These are phyloP conservation scores for Sideroxylon spinosum DNA, from an alignment of 179 eudicot species.

Conservation along the genomic window DNA sequence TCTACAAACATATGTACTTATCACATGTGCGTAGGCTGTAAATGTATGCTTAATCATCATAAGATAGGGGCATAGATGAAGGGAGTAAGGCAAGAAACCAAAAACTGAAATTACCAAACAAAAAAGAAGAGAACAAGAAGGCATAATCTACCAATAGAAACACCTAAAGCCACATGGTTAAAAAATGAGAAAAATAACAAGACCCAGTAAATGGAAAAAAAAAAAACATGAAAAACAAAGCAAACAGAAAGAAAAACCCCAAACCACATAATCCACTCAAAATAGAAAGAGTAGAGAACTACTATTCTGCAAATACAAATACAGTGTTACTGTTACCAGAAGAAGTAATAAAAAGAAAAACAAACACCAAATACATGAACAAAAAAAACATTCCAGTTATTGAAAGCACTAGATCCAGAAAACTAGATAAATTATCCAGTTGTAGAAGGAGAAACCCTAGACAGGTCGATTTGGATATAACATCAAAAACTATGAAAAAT, in stretches of 20 bases:
- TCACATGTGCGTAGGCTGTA: too few relatives aligned
- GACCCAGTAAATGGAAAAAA: neutral
- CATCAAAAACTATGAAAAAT: neutral
- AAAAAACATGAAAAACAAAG: neutral
- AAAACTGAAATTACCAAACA: too few relatives aligned
- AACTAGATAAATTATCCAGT: neutral
- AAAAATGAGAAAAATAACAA: neutral
- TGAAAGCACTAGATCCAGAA: too few relatives aligned
- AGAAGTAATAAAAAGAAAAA: neutral
- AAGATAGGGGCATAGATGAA: too few relatives aligned
- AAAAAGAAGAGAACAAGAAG: too few relatives aligned
- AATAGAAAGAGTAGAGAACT: too few relatives aligned
- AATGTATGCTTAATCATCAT: too few relatives aligned
- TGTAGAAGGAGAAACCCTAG: neutral
- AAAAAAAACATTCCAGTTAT: neutral
- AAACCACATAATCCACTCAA: neutral
- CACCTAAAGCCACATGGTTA: neutral
- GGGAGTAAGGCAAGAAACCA: too few relatives aligned
- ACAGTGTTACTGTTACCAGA: neutral
- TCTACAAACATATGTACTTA: too few relatives aligned
- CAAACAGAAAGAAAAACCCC: slow-evolving; percentile 1
- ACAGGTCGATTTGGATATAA: neutral
- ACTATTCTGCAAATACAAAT: too few relatives aligned
- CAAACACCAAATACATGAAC: neutral
- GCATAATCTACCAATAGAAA: too few relatives aligned